Base-by-base conservation (phyloP, 495 filamentous ascomycete species). In the Tuber brumale region DNA sequence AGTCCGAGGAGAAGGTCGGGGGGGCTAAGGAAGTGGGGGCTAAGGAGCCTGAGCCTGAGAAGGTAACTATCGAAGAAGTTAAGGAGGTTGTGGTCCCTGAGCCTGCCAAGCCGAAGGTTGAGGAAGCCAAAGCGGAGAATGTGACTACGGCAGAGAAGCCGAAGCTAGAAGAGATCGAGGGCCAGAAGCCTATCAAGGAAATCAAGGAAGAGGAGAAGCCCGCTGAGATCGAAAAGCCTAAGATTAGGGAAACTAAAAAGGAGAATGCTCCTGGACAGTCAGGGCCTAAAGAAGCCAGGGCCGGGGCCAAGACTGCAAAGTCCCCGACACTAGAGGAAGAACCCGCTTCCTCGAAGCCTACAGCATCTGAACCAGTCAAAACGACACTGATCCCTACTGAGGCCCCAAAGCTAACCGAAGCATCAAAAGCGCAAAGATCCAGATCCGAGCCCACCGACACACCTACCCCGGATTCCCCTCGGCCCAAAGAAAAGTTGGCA, bases 151-250 rank as follows among this genome's bases (percentile, higher is more conserved):
- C 31, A 16, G 42, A 70, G 48, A n/a, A 69, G 41, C 21, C 48
- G 19, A 41, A 35, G 27, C 27, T 19, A 6, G 72, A 48, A 12
- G 75, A 69, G 43, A 66, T 74, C 69, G 81, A 82, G 66, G 80
- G 80, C 21, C 79, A 81, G 35, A 72, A 78, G 43, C 45, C 76
- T 76, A 69, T 80, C 23, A 85, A 85, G 46, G 83, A 84, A 72
- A 84, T 82, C 57, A 80, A 77, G 48, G 81, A 81, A 39, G 82
- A 82, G 43, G 80, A 83, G 19, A 76, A 82, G 27, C 27, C 66
- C 35, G n/a, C 23, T 10, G 43, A 70, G 75, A 19, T 31, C 7
- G 73, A 35, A 57, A 27, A n/a, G 51, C 51, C 23, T 14, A 27
- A 57, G 51, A 23, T 14, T 27, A 57, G 12, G n/a, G 51, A 57